Base-by-base conservation (phyloP, 805 yeast species). In the Sporopachydermia lactativora region DNA sequence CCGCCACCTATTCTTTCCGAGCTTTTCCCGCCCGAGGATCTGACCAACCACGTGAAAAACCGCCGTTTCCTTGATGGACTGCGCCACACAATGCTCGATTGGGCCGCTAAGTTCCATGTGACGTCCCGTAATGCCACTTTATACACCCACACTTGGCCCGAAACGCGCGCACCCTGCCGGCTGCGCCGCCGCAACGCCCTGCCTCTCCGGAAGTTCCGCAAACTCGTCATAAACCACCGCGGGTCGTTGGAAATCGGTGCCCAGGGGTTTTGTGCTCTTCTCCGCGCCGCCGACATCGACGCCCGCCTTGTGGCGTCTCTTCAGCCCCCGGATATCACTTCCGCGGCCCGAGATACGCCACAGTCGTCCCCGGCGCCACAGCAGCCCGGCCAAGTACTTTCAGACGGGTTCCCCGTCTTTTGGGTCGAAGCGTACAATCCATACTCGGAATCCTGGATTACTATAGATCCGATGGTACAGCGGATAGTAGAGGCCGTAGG, bases 351-450 rank as follows among this genome's bases (percentile, higher is more conserved):
- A 11, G 41, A 34, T 35, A 37, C 13, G 14, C 36, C 19, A 15
- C 38, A 19, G 15, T 18, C 19, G 6, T 8, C 8, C n/a, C 31
- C 31, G n/a, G 31, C 31, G 13, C n/a, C n/a, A 8, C 31, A 17
- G 14, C 6, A 11, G 14, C 6, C 54, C 58, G 37, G 52, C 48
- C 52, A 53, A 14, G 15, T 56, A n/a, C 24, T 43, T 15, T 28
- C 36, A 64, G 2, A 44, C 42, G n/a, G 13, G 5, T 79, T 64
- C 51, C 96, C 96, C 0, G 68, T 86, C 0, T 86, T 79, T 52
- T 92, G 98, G 98, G 77, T 77, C 16, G 98, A 92, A 55, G 95
- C 82, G 0, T 89, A 95, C 95, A 88, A 89, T 54, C 70, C 70
- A 39, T 73, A 69, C 43, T 60, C 74, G 3, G 68, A 75, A 43